Conservation (phyloP, 306 rosid genomes). For the Gleditsia sinensis region DNA sequence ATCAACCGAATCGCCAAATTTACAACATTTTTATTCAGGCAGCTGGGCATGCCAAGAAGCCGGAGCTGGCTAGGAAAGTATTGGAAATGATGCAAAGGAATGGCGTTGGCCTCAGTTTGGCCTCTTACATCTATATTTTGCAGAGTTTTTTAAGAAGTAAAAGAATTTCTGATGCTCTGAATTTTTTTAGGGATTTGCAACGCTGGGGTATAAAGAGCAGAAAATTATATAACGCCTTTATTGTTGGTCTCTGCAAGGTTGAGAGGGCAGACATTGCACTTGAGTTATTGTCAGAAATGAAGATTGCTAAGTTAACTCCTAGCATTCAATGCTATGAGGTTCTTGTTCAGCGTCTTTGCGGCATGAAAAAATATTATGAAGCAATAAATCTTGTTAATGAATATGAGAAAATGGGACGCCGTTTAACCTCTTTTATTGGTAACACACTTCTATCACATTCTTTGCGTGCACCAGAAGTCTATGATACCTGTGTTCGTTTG, state of each 20-base stretch:
- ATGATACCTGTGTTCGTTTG: conserved; percentile 45
- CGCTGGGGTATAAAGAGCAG: conserved; percentile 35
- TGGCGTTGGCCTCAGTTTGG: conserved; percentile 48
- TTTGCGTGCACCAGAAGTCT: conserved; percentile 52
- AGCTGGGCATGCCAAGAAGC: conserved; percentile 54
- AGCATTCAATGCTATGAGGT: conserved; percentile 58
- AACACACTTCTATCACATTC: conserved; percentile 65
- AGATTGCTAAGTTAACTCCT: conserved; percentile 50
- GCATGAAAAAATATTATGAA: conserved; percentile 38
- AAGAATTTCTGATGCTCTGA: conserved; percentile 63
- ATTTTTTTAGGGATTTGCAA: conserved; percentile 50
- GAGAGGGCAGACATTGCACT: conserved; percentile 52
- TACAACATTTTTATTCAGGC: conserved; percentile 58
- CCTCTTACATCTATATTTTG: conserved; percentile 50
- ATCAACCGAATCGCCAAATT: neutral
- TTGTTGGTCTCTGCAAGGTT: conserved; percentile 57
- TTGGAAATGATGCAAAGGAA: conserved; percentile 58
- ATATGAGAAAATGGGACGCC: conserved; percentile 66
- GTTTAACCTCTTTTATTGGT: conserved; percentile 68
- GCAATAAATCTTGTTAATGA: conserved; percentile 57
- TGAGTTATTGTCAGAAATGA: conserved; percentile 46
- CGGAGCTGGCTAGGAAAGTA: conserved; percentile 66
- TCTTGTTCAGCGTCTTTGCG: conserved; percentile 57
- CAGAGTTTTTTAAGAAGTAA: conserved; percentile 50
- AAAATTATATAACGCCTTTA: conserved; percentile 45